These are phyloP conservation scores for Aspergillus carlsbadensis DNA, from an alignment of 495 filamentous ascomycete species.

Conservation along the genomic window DNA sequence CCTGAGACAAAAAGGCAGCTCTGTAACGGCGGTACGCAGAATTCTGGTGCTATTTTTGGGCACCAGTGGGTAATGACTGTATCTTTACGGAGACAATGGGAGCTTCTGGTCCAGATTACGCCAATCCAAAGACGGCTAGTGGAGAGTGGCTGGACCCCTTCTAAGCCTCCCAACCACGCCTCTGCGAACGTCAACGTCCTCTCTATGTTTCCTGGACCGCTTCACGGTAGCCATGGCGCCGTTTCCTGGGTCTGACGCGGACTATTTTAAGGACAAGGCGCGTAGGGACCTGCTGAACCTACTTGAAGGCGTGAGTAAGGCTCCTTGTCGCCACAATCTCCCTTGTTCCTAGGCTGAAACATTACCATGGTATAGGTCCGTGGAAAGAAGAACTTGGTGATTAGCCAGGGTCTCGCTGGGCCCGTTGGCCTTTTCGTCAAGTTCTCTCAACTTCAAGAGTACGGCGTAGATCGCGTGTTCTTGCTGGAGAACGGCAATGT, in stretches of 20 bases:
- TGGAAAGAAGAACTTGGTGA: slow-evolving; percentile 97
- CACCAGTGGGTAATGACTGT: slow-evolving; percentile 18
- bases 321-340: slow-evolving; percentile 16
- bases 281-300: slow-evolving; percentile 82
- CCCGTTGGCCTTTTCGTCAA: slow-evolving; percentile 90
- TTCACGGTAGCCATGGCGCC: slow-evolving; percentile 54
- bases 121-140: slow-evolving; percentile 23
- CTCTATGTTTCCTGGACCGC: slow-evolving; percentile 25
- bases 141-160: slow-evolving; percentile 16
- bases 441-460: slow-evolving; percentile 85
- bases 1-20: slow-evolving; percentile 16
- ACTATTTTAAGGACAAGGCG: slow-evolving; percentile 77
- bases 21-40: slow-evolving; percentile 11
- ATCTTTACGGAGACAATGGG: slow-evolving; percentile 19
- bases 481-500: slow-evolving; percentile 92
- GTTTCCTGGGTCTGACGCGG: slow-evolving; percentile 72
- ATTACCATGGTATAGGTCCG: slow-evolving; percentile 63
- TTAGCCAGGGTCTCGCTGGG: slow-evolving; percentile 86
- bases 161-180: slow-evolving; percentile 17
- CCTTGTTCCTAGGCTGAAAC: slow-evolving; percentile 20
- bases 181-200: slow-evolving; percentile 16
- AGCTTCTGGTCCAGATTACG: not conserved
- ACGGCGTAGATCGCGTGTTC: slow-evolving; percentile 96
- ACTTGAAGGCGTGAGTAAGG: slow-evolving; percentile 84
- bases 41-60: not conserved